Base-by-base conservation (phyloP, 2,329 filamentous ascomycete genomes). In the Cladophialophora yegresii region DNA sequence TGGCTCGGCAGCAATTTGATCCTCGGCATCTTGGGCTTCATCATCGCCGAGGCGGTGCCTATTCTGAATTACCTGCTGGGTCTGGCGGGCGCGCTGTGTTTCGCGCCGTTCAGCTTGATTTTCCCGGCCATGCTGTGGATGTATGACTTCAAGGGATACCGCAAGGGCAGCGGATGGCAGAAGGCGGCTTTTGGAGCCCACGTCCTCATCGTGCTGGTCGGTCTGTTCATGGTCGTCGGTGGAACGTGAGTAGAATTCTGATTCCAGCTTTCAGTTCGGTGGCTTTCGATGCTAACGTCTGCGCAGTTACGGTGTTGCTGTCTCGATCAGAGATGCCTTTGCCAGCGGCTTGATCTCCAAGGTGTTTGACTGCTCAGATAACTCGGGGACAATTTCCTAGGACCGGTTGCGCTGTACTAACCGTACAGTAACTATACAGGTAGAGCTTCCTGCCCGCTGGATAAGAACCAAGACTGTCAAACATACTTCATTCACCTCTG, bases 21-120 rank as follows among this genome's bases (percentile, higher is more conserved):
- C 9, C 54, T 69, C 6, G 61, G 58, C 3, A 30, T 63, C 9
- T 13, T 64, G 10, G 61, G 43, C 5, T 85, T 83, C 69, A 73
- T 85, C 60, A 74, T 85, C 30, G 82, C 83, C 0, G 78, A 79
- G 20, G 80, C 80, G 0, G 82, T 85, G 26, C 83, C 83, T 0
- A 82, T 85, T 59, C 84, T 85, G 74, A 83, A 83, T 62, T 84
- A 80, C 68, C 69, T 84, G n/a, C 68, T 84, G n/a, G 79, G 80
- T 1, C 70, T 84, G 10, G 79, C 82, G 0, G 82, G 81, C 1
- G 78, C 78, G 23, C 63, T 85, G 7, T 82, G 80, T 50, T 84
- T 84, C 67, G 82, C 82, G 30, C 82, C 82, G 0, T 68, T 85
- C 50, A 80, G 79, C 2, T 75, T 85, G 23, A 75, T 75, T 1